Evolutionary conservation across 805 yeast species (phyloP).

Genomic region (Zygotorulaspora danielsina): DNA sequence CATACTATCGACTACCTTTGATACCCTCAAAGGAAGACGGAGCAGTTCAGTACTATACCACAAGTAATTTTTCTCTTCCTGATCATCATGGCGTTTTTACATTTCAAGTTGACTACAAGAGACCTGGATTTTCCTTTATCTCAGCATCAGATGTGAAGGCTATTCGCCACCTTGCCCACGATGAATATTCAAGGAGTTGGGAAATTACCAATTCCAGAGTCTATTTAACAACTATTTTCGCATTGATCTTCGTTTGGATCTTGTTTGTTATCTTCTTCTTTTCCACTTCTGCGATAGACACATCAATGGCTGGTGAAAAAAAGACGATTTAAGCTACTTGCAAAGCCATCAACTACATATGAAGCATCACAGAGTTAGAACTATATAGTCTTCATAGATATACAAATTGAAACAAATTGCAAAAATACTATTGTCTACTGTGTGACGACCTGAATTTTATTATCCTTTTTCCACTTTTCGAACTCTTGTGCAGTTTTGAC

Average conservation of each 20-base stretch:
- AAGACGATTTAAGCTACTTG: constrained; percentile 18
- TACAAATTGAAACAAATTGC: not conserved
- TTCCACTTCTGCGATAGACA: constrained; percentile 19
- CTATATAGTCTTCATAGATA: not conserved
- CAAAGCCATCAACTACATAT: not conserved
- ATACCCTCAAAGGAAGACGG: constrained; percentile 41
- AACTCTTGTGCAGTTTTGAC: constrained; percentile 31
- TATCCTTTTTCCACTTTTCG: constrained; percentile 36
- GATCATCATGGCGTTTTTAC: constrained; percentile 98
- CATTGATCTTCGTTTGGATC: constrained; percentile 75
- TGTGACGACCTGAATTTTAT: constrained; percentile 35
- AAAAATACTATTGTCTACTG: constrained; percentile 17
- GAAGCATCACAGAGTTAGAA: not conserved
- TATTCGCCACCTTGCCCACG: constrained; percentile 90
- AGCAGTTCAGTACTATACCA: constrained; percentile 46
- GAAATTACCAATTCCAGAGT: constrained; percentile 92
- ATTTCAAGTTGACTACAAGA: constrained; percentile 69
- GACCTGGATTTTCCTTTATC: constrained; percentile 69
- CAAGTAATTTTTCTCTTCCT: constrained; percentile 65
- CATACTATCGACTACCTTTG: constrained; percentile 80
- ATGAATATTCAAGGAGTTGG: constrained; percentile 91
- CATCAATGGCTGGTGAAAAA: constrained; percentile 17
- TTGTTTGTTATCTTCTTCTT: constrained; percentile 64
- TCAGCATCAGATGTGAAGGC: constrained; percentile 67
- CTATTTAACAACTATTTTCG: constrained; percentile 64